Evolutionary conservation across 345 rosid genomes (phyloP).

Genomic region (Populus pruinosa): DNA sequence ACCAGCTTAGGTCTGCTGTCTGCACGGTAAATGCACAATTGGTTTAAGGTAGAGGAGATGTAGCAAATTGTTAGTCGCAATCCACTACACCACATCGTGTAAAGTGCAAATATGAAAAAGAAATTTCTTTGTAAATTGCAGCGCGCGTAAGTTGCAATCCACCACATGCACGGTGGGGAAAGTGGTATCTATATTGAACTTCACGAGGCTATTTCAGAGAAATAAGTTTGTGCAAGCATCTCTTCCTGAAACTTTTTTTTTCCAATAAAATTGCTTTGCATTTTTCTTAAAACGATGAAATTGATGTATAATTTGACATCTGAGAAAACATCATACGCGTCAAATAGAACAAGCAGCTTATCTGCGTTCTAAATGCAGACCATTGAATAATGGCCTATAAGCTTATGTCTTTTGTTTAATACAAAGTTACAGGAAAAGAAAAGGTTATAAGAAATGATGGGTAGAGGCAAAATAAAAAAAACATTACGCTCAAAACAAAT

Average conservation of each 20-base stretch:
- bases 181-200: not conserved
- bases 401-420: not conserved
- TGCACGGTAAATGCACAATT: slow-evolving; percentile 18
- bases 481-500: not conserved
- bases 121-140: not conserved
- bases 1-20: slow-evolving; percentile 81
- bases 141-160: not conserved
- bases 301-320: not conserved
- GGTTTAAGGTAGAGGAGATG: not conserved
- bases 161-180: not conserved
- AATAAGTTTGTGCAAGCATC: not conserved
- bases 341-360: not conserved
- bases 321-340: not conserved
- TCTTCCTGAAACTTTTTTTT: not conserved
- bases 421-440: not conserved
- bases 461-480: not conserved
- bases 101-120: not conserved
- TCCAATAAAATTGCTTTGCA: not conserved
- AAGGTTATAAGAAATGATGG: not conserved
- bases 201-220: not conserved
- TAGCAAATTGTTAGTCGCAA: not conserved
- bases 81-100: not conserved
- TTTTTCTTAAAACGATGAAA: not conserved
- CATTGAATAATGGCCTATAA: not conserved
- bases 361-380: not conserved